A percentile compares a stretch with the other conserved stretches of the same genome.
These are phyloP conservation scores for Collybia sp. DNA, from an alignment of 768 basidiomycete genomes.

Conservation along the genomic window DNA sequence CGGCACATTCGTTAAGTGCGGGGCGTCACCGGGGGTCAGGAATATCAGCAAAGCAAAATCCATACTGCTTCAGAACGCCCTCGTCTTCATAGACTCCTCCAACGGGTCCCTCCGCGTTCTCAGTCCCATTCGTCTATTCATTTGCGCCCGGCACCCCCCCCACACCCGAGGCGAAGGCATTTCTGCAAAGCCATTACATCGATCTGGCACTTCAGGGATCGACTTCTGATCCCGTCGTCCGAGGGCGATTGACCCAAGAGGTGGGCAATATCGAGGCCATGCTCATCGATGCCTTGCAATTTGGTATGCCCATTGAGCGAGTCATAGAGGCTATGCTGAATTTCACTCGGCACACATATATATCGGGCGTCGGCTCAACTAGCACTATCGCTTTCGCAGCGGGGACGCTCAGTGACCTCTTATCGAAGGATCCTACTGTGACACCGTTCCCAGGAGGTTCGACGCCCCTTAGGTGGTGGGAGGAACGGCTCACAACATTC, in stretches of 20 bases:
- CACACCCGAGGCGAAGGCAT: constrained; percentile 8
- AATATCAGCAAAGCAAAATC: constrained; percentile 17
- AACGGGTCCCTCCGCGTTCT: constrained; percentile 16
- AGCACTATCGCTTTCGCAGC: constrained; percentile 13
- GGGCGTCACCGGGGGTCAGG: constrained; percentile 12
- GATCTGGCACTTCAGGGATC: constrained; percentile 12
- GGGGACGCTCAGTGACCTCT: constrained; percentile 10
- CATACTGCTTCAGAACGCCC: constrained; percentile 21
- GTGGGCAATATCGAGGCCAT: constrained; percentile 19
- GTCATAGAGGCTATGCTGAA: constrained; percentile 15
- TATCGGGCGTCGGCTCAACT: constrained; percentile 15
- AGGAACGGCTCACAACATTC: too few relatives aligned
- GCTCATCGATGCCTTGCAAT: constrained; percentile 12
- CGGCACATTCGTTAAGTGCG: constrained; percentile 8
- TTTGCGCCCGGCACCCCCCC: constrained; percentile 16
- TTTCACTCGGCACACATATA: constrained; percentile 19
- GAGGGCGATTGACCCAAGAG: constrained; percentile 14
- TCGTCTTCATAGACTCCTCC: constrained; percentile 15
- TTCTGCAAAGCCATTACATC: constrained; percentile 18
- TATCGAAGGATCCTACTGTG: too few relatives aligned
- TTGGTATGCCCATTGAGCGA: constrained; percentile 7
- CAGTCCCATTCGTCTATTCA: constrained; percentile 22
- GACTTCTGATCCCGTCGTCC: constrained; percentile 5
- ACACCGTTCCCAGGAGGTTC: too few relatives aligned
- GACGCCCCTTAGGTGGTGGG: too few relatives aligned